phyloP scores from a whole-genome alignment of 2,329 filamentous ascomycete species.

The Ascocoryne sarcoides region DNA sequence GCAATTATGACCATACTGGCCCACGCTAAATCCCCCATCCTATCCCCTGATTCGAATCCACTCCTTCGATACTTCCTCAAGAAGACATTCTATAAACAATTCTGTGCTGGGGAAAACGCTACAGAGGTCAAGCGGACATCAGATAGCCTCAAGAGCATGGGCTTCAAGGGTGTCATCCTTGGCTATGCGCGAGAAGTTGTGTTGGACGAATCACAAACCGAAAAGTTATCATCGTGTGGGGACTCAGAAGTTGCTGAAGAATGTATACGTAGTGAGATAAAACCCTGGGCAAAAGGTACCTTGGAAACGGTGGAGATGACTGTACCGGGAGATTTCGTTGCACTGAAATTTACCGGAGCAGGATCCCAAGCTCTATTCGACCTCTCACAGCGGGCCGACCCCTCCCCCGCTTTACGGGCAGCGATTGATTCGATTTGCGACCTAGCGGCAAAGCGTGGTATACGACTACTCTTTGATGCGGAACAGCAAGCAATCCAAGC shows the following conservation, averaged over 20 bases:
- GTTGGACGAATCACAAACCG: constrained; percentile 45
- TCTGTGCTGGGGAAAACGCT: constrained; percentile 73
- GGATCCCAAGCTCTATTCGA: constrained; percentile 62
- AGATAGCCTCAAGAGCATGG: constrained; percentile 57
- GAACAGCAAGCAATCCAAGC: constrained; percentile 73
- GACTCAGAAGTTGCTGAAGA: constrained; percentile 40
- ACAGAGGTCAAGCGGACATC: constrained; percentile 60
- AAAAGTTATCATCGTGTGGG: constrained; percentile 35
- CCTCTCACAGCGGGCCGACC: constrained; percentile 52
- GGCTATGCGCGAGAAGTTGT: constrained; percentile 80
- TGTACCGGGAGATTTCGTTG: constrained; percentile 43
- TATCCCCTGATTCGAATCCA: constrained; percentile 69
- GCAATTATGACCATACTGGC: constrained; percentile 60
- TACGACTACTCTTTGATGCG: constrained; percentile 74
- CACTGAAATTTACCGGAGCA: constrained; percentile 68
- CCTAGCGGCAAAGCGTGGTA: constrained; percentile 57
- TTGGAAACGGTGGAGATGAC: constrained; percentile 58
- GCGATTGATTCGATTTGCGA: constrained; percentile 70
- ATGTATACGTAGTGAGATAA: constrained; percentile 50
- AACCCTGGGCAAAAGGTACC: constrained; percentile 65
- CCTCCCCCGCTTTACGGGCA: constrained; percentile 53
- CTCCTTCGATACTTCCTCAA: constrained; percentile 63
- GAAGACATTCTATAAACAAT: constrained; percentile 82
- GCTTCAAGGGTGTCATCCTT: constrained; percentile 76
- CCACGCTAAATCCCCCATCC: constrained; percentile 53